A percentile compares a stretch with the other conserved stretches of the same genome.
Evolutionary conservation across 371 early-diverging fungal genomes (phyloP).

Genomic region (Rhizopus delemar): DNA sequence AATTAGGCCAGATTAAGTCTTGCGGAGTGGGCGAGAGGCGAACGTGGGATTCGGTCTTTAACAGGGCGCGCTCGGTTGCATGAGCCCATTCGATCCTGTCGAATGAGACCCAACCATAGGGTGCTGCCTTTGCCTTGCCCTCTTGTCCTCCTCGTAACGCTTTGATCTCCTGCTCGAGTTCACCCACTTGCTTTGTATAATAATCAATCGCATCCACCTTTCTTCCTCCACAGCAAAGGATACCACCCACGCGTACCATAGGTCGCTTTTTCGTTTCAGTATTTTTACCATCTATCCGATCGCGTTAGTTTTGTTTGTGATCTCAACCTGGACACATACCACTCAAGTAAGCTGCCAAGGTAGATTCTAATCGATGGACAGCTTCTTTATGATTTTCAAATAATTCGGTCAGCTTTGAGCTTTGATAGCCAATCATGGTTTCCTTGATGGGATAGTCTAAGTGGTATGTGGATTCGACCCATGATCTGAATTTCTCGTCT

Average conservation of each 20-base stretch:
- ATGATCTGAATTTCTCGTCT: conserved; percentile 55
- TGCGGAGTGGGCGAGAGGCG: conserved; percentile 72
- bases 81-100: conserved; percentile 67
- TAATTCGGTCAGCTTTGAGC: conserved; percentile 66
- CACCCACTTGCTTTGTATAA: conserved; percentile 65
- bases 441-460: conserved; percentile 54
- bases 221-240: conserved; percentile 53
- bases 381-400: conserved; percentile 68
- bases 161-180: conserved; percentile 69
- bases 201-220: conserved; percentile 80
- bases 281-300: conserved; percentile 51
- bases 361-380: conserved; percentile 68
- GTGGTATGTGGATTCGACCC: conserved; percentile 48
- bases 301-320: not conserved
- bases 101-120: conserved; percentile 81
- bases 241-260: conserved; percentile 42
- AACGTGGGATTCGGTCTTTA: conserved; percentile 22
- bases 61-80: conserved; percentile 25
- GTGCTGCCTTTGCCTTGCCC: conserved; percentile 44
- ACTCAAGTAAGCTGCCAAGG: conserved; percentile 63
- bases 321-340: conserved; percentile 29
- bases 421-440: conserved; percentile 73
- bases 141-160: conserved; percentile 48
- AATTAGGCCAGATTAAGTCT: conserved; percentile 83
- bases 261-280: conserved; percentile 53